Evolutionary conservation across 2,329 filamentous ascomycete genomes (phyloP).

Genomic region (Berkeleyomyces basicola): DNA sequence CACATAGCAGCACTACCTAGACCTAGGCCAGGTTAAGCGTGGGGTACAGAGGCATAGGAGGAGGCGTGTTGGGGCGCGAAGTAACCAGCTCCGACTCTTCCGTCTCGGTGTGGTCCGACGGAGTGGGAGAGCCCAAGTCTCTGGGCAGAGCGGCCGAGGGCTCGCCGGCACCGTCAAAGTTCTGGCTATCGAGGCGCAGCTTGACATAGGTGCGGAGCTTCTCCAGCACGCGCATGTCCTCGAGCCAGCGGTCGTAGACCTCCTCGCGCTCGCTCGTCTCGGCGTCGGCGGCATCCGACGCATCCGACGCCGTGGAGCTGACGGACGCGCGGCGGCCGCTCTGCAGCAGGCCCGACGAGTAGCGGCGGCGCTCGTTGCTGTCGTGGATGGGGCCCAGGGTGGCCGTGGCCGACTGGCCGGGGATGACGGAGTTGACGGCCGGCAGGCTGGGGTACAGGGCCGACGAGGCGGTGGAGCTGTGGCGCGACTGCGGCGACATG

Average conservation of each 20-base stretch:
- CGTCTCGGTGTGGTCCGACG: not conserved
- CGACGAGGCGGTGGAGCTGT: slow-evolving; percentile 40
- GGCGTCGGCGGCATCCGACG: slow-evolving; percentile 34
- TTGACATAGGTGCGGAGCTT: slow-evolving; percentile 41
- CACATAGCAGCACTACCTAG: not conserved
- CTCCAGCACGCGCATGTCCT: slow-evolving; percentile 50
- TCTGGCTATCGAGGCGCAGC: slow-evolving; percentile 37
- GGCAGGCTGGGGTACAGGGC: slow-evolving; percentile 58
- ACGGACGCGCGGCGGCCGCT: slow-evolving; percentile 25
- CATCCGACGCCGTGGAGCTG: slow-evolving; percentile 33
- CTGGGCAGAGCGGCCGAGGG: slow-evolving; percentile 15
- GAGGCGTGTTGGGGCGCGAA: slow-evolving; percentile 3
- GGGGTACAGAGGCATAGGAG: slow-evolving; percentile 11
- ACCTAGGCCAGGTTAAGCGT: slow-evolving; percentile 6
- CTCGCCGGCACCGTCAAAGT: slow-evolving; percentile 29
- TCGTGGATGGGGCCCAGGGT: slow-evolving; percentile 54
- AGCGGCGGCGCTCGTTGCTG: slow-evolving; percentile 44
- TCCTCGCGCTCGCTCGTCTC: slow-evolving; percentile 41
- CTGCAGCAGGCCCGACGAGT: slow-evolving; percentile 51
- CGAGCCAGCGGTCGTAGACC: slow-evolving; percentile 47
- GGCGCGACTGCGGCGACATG: slow-evolving; percentile 48
- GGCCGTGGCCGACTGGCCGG: slow-evolving; percentile 50
- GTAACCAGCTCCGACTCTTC: slow-evolving; percentile 9
- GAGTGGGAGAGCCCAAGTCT: not conserved
- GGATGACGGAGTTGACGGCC: slow-evolving; percentile 52